Base-by-base conservation (phyloP, 2,329 filamentous ascomycete species). In the Fusarium sp. region DNA sequence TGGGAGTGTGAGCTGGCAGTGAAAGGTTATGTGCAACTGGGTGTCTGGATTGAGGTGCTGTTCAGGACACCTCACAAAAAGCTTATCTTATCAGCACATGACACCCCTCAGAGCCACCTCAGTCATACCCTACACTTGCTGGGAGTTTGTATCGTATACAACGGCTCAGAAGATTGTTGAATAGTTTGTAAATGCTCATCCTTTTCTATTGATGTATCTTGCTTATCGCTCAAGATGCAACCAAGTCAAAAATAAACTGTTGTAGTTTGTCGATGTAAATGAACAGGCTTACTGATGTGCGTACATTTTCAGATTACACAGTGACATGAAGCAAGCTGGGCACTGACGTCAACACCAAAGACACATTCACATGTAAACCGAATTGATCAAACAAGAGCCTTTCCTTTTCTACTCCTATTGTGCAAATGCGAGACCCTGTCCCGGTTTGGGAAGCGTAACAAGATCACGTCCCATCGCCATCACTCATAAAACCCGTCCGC, bases 41-140 rank as follows among this genome's bases (percentile, higher is more conserved):
- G 46, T 62, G 44, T 44, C 61, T 27, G n/a, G 64, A 64, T 27
- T 35, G 18, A 27, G 54, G 58, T 70, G 54, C 41, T 62, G 68
- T 72, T 72, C 50, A 80, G 79, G 79, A 80, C 79, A 80, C 79
- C 74, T 80, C 71, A 72, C 72, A 69, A 69, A 78, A 77, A 70
- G 68, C 75, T 79, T 81, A 81, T 82, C 80, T 82, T 81, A 82
- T 81, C 80, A 42, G 68, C 80, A 81, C 79, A 77, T 81, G 80
- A 81, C 77, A 65, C 65, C 72, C 62, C 35, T 71, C 39, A 59
- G 29, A 57, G 47, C 27, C 20, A 72, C 61, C 50, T 25, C 20
- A 41, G 20, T 11, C 35, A 38, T 75, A 75, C 75, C 75, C 75
- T 77, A 54, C 25, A 25, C 25, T 25, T 25, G 4, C 25, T 25